A percentile compares a stretch with the other conserved stretches of the same genome.
Evolutionary conservation across 345 rosid genomes (phyloP).

Genomic region (Pugionium cornutum): DNA sequence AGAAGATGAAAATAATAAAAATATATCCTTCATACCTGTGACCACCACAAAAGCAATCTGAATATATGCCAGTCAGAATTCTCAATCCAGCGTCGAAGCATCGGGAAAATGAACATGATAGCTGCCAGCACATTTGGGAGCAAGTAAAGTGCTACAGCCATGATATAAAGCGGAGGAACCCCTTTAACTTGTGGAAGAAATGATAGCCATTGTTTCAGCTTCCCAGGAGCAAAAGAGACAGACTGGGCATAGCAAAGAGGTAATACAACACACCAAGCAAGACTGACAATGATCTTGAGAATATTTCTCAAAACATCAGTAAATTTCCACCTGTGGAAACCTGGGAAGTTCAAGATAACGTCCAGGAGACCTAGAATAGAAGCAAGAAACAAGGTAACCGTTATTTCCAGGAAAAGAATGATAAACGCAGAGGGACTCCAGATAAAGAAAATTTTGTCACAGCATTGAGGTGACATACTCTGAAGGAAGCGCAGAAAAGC

Average conservation of each 20-base stretch:
- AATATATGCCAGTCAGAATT: constrained; percentile 92
- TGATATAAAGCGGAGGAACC: constrained; percentile 71
- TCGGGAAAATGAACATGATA: constrained; percentile 83
- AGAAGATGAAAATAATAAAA: constrained; percentile 12
- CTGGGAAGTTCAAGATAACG: constrained; percentile 87
- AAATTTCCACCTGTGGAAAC: constrained; percentile 90
- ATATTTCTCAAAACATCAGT: constrained; percentile 68
- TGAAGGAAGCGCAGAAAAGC: constrained; percentile 86
- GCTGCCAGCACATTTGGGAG: constrained; percentile 80
- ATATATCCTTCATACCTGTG: constrained; percentile 63
- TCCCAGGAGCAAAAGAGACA: constrained; percentile 48
- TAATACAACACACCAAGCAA: constrained; percentile 76
- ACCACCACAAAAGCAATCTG: constrained; percentile 95
- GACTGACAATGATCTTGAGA: constrained; percentile 72
- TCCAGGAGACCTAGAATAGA: constrained; percentile 73
- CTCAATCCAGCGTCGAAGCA: constrained; percentile 97
- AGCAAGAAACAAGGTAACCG: constrained; percentile 23
- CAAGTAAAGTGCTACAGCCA: constrained; percentile 80
- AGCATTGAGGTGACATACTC: constrained; percentile 50
- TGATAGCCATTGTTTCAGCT: constrained; percentile 48
- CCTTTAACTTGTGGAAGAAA: constrained; percentile 64
- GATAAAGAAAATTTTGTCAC: neutral
- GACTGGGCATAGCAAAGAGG: constrained; percentile 72
- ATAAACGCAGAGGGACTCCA: constrained; percentile 12
- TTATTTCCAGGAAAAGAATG: constrained; percentile 25